Evolutionary conservation across 331 rosid species (phyloP).

Genomic region (Malus hybrid): DNA sequence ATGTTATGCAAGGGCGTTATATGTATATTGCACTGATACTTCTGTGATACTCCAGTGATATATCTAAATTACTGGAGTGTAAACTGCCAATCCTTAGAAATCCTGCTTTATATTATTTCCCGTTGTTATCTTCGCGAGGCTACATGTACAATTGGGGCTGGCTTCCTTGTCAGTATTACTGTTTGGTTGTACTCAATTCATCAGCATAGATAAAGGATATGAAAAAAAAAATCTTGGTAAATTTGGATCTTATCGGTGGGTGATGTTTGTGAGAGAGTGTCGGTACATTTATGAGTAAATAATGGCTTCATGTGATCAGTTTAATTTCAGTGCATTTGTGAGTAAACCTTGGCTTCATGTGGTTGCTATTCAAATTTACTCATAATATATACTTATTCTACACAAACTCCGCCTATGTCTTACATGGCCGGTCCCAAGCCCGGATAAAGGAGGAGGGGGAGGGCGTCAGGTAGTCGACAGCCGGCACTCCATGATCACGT

Average conservation of each 20-base stretch:
- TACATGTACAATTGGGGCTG: background rate
- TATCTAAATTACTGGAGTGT: background rate
- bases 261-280: background rate
- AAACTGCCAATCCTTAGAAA: background rate
- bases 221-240: background rate
- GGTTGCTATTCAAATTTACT: conserved; percentile 2
- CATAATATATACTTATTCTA: background rate
- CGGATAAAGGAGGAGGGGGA: too few species aligned
- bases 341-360: background rate
- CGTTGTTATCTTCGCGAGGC: background rate
- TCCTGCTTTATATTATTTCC: background rate
- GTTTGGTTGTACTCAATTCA: too few species aligned
- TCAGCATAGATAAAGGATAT: background rate
- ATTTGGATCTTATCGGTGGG: background rate
- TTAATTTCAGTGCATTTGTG: background rate
- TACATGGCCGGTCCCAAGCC: too few species aligned
- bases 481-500: too few species aligned
- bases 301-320: conserved; percentile 11
- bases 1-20: background rate
- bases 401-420: too few species aligned
- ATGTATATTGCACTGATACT: background rate
- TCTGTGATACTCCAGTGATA: background rate
- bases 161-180: background rate
- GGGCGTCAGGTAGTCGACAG: too few species aligned
- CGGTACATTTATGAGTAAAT: background rate